These are phyloP conservation scores for Acacia pycnantha DNA, from an alignment of 331 rosid species.

Conservation along the genomic window DNA sequence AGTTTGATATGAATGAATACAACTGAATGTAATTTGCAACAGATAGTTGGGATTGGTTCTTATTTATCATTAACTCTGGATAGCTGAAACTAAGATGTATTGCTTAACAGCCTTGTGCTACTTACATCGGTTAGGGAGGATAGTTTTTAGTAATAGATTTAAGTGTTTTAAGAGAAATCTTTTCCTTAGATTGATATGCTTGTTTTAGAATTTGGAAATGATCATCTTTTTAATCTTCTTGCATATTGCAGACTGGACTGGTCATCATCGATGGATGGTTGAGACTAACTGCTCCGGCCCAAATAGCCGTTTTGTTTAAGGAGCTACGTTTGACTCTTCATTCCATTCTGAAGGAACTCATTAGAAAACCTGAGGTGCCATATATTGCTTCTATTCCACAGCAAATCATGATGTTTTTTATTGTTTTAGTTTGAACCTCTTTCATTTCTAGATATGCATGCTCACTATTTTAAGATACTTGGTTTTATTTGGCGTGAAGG, in stretches of 20 bases:
- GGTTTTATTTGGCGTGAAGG: background rate
- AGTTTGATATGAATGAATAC: background rate
- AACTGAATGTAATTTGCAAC: background rate
- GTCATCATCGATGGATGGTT: slow-evolving; percentile 92
- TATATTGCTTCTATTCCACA: slow-evolving; percentile 21
- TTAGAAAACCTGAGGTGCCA: slow-evolving; percentile 82
- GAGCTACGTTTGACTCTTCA: slow-evolving; percentile 81
- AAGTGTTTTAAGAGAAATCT: background rate
- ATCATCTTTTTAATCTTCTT: background rate
- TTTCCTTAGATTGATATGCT: slow-evolving; percentile 1
- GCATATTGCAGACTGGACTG: slow-evolving; percentile 59
- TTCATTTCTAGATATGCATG: slow-evolving; percentile 11
- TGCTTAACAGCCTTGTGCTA: background rate
- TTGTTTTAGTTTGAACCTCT: slow-evolving; percentile 9
- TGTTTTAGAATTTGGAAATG: background rate
- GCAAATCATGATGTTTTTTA: slow-evolving; percentile 4
- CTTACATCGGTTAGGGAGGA: background rate
- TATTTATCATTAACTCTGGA: background rate
- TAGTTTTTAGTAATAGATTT: background rate
- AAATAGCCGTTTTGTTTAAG: slow-evolving; percentile 91
- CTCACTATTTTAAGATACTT: background rate
- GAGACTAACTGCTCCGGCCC: slow-evolving; percentile 92
- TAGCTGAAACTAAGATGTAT: background rate
- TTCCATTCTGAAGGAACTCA: slow-evolving; percentile 78
- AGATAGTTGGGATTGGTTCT: background rate